A percentile compares a stretch with the other conserved stretches of the same genome.
Conservation (phyloP, 176 grass and related monocot species). For the Carex scoparia region DNA sequence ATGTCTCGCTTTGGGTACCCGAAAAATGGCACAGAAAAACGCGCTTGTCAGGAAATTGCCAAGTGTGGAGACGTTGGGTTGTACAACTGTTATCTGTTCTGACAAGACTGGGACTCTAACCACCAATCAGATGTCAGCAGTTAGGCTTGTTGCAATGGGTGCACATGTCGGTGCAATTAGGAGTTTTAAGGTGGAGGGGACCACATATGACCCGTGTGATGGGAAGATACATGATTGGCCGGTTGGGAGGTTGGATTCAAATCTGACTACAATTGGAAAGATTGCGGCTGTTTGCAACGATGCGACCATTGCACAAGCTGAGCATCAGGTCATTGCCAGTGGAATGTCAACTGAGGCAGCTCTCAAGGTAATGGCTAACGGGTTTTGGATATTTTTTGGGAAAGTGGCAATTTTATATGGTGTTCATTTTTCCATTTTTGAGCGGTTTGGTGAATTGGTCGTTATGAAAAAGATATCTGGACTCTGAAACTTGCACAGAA, state of each 20-base stretch:
- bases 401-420: neutral
- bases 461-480: neutral
- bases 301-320: constrained; percentile 50
- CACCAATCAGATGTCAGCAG: constrained; percentile 87
- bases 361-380: constrained; percentile 53
- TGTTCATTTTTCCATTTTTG: neutral
- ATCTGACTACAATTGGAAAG: constrained; percentile 80
- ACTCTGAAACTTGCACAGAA: neutral
- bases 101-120: constrained; percentile 92
- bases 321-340: constrained; percentile 61
- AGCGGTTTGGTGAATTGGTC: constrained; percentile 5
- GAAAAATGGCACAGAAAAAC: constrained; percentile 98
- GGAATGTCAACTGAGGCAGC: constrained; percentile 91
- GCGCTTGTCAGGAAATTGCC: constrained; percentile 88
- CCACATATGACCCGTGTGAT: constrained; percentile 65
- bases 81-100: constrained; percentile 93
- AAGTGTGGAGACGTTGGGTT: constrained; percentile 88
- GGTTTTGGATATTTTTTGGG: neutral
- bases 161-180: constrained; percentile 23
- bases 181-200: constrained; percentile 82
- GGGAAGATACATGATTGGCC: constrained; percentile 72
- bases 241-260: constrained; percentile 47
- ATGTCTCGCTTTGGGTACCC: constrained; percentile 72
- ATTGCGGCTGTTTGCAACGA: constrained; percentile 89
- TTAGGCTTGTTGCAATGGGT: constrained; percentile 63